Evolutionary conservation across 2,329 filamentous ascomycete species (phyloP).

Genomic region (Xylariaceae sp.): DNA sequence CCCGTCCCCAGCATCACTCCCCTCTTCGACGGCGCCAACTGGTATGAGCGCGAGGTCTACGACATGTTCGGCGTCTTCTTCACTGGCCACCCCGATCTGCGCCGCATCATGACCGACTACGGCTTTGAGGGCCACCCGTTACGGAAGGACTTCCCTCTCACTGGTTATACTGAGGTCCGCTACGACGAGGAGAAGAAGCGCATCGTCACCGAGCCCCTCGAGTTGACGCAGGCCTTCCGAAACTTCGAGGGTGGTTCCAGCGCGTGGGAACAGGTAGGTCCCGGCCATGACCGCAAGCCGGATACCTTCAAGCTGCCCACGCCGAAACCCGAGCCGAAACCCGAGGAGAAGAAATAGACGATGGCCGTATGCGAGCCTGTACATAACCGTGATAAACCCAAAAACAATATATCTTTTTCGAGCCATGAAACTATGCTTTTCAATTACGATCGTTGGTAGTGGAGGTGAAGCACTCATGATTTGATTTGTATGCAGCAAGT

Average conservation of each 20-base stretch:
- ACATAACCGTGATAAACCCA: constrained; percentile 31
- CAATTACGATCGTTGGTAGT: not conserved
- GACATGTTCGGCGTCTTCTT: constrained; percentile 98
- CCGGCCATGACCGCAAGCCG: constrained; percentile 72
- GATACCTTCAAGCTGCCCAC: constrained; percentile 91
- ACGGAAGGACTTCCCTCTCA: constrained; percentile 96
- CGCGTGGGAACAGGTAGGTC: constrained; percentile 59
- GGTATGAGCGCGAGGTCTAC: constrained; percentile 98
- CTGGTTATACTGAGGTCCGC: constrained; percentile 94
- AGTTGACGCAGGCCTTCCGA: constrained; percentile 96
- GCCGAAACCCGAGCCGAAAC: constrained; percentile 88
- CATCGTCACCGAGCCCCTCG: constrained; percentile 94
- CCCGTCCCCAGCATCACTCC: constrained; percentile 83
- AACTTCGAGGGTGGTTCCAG: constrained; percentile 91
- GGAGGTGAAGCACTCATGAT: not conserved
- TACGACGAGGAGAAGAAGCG: constrained; percentile 99
- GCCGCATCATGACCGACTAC: constrained; percentile 99
- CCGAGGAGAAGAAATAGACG: constrained; percentile 85
- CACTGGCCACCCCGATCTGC: constrained; percentile 85
- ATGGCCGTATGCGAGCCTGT: constrained; percentile 23
- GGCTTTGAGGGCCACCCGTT: constrained; percentile 97
- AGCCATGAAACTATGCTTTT: not conserved
- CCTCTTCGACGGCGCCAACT: constrained; percentile 92
- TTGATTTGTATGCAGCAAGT: not conserved
- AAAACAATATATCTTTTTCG: constrained; percentile 13